phyloP scores from a whole-genome alignment of 1,284 basidiomycete species.

The Melampsora larici-populina region DNA sequence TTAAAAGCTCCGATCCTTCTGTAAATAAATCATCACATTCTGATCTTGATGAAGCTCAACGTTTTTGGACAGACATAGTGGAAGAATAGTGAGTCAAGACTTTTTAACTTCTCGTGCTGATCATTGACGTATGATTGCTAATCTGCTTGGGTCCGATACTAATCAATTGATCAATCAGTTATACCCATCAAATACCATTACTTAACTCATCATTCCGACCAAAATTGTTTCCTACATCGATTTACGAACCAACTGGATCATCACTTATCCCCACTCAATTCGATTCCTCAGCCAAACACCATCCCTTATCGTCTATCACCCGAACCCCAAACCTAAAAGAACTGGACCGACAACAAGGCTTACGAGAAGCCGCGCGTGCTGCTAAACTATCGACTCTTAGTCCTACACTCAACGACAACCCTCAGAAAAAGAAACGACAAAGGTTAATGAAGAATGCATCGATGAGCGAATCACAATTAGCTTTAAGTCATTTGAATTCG shows the following conservation, averaged over 20 bases:
- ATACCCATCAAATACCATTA: constrained; percentile 13
- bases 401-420: not conserved
- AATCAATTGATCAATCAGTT: not conserved
- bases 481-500: no score
- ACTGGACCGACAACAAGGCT: not conserved
- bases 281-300: not conserved
- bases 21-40: not conserved
- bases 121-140: no score
- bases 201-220: constrained; percentile 34
- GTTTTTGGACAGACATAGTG: constrained; percentile 37
- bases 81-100: constrained; percentile 19
- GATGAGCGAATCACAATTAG: no score
- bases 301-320: not conserved
- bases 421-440: not conserved
- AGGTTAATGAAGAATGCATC: no score
- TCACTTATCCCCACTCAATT: constrained; percentile 12
- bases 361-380: not conserved
- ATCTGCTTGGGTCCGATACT: no score
- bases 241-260: constrained; percentile 12
- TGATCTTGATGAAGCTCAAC: constrained; percentile 26
- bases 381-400: not conserved
- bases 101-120: no score
- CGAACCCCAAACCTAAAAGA: constrained; percentile 22
- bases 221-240: constrained; percentile 38
- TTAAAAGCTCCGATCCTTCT: not conserved